Evolutionary conservation across 2,329 filamentous ascomycete genomes (phyloP).

Genomic region (Trichoderma oligosporum): DNA sequence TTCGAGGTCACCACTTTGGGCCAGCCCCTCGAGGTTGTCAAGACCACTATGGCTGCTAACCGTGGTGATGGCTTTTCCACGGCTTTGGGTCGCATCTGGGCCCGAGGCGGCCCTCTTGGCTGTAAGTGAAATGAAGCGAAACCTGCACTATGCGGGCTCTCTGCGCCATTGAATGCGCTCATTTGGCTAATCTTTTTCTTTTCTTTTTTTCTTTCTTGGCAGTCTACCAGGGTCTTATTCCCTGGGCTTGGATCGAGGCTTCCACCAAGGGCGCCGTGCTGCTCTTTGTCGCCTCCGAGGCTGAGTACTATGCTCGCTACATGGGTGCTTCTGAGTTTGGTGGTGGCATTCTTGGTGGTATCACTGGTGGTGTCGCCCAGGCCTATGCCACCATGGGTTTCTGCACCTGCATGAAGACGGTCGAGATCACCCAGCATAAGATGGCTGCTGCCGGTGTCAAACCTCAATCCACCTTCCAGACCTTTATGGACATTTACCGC

Average conservation of each 20-base stretch:
- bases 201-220: constrained; percentile 22
- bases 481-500: constrained; percentile 96
- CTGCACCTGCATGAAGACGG: constrained; percentile 99
- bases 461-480: constrained; percentile 85
- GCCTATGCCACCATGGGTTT: constrained; percentile 99
- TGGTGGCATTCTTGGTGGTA: constrained; percentile 84
- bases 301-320: constrained; percentile 86
- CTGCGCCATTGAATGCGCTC: not conserved
- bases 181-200: constrained; percentile 2
- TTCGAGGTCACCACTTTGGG: constrained; percentile 72
- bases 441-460: constrained; percentile 76
- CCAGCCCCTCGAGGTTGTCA: constrained; percentile 94
- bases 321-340: constrained; percentile 83
- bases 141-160: not conserved
- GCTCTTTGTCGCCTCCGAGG: constrained; percentile 97
- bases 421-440: constrained; percentile 99
- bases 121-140: constrained; percentile 59
- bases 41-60: constrained; percentile 99
- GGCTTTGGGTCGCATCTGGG: constrained; percentile 85
- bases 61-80: constrained; percentile 79
- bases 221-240: constrained; percentile 99
- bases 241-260: constrained; percentile 99
- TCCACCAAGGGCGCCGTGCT: constrained; percentile 99
- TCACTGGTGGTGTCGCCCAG: constrained; percentile 92
- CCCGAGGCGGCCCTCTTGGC: constrained; percentile 85